Conservation (phyloP, 345 rosid genomes). For the Citrus sp. region DNA sequence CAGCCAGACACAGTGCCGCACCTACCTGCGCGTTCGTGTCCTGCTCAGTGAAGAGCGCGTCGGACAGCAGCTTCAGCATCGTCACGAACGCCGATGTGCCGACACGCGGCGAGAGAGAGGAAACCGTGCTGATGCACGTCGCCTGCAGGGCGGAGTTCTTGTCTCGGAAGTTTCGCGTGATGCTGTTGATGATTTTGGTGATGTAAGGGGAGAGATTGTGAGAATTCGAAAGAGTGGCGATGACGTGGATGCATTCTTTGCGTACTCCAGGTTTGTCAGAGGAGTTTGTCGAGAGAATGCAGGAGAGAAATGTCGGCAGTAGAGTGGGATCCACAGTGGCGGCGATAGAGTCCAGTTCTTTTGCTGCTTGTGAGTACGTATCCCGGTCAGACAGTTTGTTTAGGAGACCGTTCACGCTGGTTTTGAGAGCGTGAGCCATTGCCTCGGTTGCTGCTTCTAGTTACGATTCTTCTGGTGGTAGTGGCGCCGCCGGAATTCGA, state of each 20-base stretch:
- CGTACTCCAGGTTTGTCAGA: slow-evolving; percentile 71
- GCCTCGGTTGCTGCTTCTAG: neutral
- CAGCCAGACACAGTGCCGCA: slow-evolving; percentile 79
- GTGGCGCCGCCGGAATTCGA: slow-evolving; percentile 24
- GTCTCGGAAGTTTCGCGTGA: slow-evolving; percentile 78
- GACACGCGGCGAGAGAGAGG: slow-evolving; percentile 56
- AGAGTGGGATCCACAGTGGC: slow-evolving; percentile 44
- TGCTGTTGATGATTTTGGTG: slow-evolving; percentile 58
- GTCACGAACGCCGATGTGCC: slow-evolving; percentile 56
- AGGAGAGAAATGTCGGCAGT: slow-evolving; percentile 60
- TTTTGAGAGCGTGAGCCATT: slow-evolving; percentile 60
- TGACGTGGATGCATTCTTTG: slow-evolving; percentile 65
- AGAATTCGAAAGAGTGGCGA: slow-evolving; percentile 53
- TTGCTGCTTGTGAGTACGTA: slow-evolving; percentile 62
- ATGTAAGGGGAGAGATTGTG: slow-evolving; percentile 61
- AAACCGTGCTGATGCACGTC: slow-evolving; percentile 58
- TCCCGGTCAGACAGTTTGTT: slow-evolving; percentile 86
- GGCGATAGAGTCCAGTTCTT: slow-evolving; percentile 72
- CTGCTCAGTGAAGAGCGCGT: slow-evolving; percentile 89
- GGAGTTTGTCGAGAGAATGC: slow-evolving; percentile 68
- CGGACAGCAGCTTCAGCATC: slow-evolving; percentile 67
- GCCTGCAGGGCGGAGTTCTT: slow-evolving; percentile 73
- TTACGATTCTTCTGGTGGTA: slow-evolving; percentile 13
- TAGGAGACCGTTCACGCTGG: slow-evolving; percentile 46
- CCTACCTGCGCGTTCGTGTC: slow-evolving; percentile 74